These are phyloP conservation scores for Cardamine resedifolia DNA, from an alignment of 345 rosid species.

Conservation along the genomic window DNA sequence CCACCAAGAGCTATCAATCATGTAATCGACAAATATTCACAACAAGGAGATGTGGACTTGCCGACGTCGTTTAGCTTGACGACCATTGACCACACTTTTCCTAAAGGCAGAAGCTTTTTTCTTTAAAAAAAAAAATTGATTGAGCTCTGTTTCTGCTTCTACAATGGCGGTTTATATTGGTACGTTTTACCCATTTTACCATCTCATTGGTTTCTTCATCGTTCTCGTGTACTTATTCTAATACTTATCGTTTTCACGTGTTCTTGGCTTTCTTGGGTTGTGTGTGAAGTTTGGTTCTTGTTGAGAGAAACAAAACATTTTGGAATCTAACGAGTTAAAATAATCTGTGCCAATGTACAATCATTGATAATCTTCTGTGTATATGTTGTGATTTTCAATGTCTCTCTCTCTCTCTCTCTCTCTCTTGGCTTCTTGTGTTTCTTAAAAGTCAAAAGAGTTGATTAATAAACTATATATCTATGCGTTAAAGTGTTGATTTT, in stretches of 20 bases:
- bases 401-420: too few relatives aligned
- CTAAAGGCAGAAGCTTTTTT: background rate
- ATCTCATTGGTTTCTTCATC: background rate
- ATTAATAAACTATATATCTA: background rate
- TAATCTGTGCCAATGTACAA: background rate
- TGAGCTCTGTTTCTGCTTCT: slow-evolving; percentile 24
- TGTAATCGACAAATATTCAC: background rate
- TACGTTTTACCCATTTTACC: background rate
- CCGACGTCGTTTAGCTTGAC: background rate
- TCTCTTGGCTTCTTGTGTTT: slow-evolving; percentile 27
- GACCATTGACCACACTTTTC: background rate
- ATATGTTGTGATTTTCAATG: background rate
- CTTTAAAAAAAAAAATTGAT: background rate
- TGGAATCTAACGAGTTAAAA: background rate
- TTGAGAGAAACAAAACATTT: background rate
- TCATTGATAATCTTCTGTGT: background rate
- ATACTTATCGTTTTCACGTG: background rate
- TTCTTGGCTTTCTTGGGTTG: slow-evolving; percentile 17
- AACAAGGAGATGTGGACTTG: background rate
- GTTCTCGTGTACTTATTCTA: background rate
- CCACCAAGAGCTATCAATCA: background rate
- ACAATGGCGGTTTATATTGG: slow-evolving; percentile 35
- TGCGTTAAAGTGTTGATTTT: background rate
- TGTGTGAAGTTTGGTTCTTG: slow-evolving; percentile 17
- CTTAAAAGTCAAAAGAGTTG: background rate